Percentiles rank a stretch among this genome's conserved stretches.
These are phyloP conservation scores for Alternaria angustiovoidea DNA, from an alignment of 2,329 filamentous ascomycete species.

Conservation along the genomic window DNA sequence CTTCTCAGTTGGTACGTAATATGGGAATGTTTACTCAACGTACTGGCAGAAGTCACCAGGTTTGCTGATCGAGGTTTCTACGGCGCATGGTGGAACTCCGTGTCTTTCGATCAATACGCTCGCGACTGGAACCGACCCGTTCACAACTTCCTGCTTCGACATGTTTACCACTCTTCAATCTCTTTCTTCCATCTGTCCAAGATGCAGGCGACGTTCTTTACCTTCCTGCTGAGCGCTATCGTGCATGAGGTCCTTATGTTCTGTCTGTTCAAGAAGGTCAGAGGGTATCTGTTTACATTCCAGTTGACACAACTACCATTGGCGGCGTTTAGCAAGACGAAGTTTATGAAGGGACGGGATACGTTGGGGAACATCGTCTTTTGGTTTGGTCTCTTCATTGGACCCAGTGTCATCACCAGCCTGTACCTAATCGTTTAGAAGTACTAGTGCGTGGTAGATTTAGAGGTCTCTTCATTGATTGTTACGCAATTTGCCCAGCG, in stretches of 20 bases:
- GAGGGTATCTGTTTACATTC: constrained; percentile 75
- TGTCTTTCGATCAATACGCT: constrained; percentile 77
- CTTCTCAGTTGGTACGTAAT: constrained; percentile 82
- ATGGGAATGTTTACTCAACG: constrained; percentile 73
- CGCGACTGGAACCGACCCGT: constrained; percentile 85
- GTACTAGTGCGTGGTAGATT: background rate
- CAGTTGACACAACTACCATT: constrained; percentile 79
- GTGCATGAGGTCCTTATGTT: constrained; percentile 82
- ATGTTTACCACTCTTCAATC: constrained; percentile 82
- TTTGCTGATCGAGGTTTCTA: constrained; percentile 80
- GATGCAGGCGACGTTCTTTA: constrained; percentile 76
- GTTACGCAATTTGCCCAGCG: background rate
- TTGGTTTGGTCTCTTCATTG: constrained; percentile 80
- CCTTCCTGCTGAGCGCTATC: constrained; percentile 75
- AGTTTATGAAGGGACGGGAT: constrained; percentile 68
- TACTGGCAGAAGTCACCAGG: constrained; percentile 76
- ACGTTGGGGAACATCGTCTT: constrained; percentile 77
- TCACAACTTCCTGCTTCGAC: constrained; percentile 77
- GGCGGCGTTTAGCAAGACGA: constrained; percentile 71
- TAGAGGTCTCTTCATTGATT: background rate
- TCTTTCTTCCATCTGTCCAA: constrained; percentile 75
- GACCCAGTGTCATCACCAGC: constrained; percentile 69
- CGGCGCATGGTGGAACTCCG: constrained; percentile 62
- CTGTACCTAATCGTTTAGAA: constrained; percentile 59
- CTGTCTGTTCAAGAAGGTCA: constrained; percentile 79